Evolutionary conservation across 345 rosid genomes (phyloP), one percentile per base, ranked within the genome.

Genomic region (Cardamine resedifolia): DNA sequence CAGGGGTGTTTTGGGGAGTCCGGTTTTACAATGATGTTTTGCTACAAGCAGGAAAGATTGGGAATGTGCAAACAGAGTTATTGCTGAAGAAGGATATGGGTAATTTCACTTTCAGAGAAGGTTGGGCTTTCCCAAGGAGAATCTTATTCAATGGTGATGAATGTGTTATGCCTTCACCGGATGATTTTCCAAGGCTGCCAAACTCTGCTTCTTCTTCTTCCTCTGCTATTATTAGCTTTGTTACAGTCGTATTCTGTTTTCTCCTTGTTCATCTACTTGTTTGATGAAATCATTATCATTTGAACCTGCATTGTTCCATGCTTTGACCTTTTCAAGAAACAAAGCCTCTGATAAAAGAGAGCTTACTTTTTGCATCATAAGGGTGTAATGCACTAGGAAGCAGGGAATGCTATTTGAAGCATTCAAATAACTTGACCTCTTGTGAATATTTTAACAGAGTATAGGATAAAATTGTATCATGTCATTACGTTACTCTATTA

Each of bases 151-250:
- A 93, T 61, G 98, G 98, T 1, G 96, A 90, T 79, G 90, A 89
- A 58, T 93, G 98, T 68, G 95, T 90, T 4, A 89, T 93, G 97
- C 97, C 98, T 6, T 81, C 77, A 24, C 96, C 94, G 0, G 96
- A 87, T 65, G 79, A 84, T 12, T 93, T 82, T 58, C 97, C 97
- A 0, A 77, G 72, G 53, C 84, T 90, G 3, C 98, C 98, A 5
- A 85, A 74, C 10, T 26, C 30, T 70, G 85, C 43, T 16, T 31
- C 14, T 52, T 53, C 27, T 41, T 52, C 74, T 28, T 49, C 58
- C 28, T 70, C 27, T 28, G 45, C 52, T 15, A 24, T 21, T 36
- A 6, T 52, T 26, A 71, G 64, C 39, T 12, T 68, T 74, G 31
- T 49, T 60, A 21, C 41, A 0, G 5, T 68, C 15, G 6, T 80